Evolutionary conservation across 441 rosid species (phyloP).

Genomic region (Hura crepitans): DNA sequence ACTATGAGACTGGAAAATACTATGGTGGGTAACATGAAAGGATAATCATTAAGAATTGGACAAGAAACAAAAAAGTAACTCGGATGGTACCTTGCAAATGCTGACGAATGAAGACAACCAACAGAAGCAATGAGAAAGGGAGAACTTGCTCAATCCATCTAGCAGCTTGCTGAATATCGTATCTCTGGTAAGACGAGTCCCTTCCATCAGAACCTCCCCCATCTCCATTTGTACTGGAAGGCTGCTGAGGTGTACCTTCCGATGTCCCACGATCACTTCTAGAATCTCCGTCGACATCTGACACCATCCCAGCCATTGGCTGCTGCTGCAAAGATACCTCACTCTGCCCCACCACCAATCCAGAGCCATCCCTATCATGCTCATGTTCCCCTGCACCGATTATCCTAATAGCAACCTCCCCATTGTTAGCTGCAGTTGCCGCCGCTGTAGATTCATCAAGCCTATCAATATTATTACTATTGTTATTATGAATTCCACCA

Average conservation of each 20-base stretch:
- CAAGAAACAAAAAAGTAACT: background rate
- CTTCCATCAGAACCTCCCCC: constrained; percentile 47
- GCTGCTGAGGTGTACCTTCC: constrained; percentile 41
- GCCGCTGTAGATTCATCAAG: constrained; percentile 43
- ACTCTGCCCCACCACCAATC: constrained; percentile 48
- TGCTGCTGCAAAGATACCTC: constrained; percentile 35
- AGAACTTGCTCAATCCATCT: constrained; percentile 79
- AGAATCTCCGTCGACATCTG: constrained; percentile 41
- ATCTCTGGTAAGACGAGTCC: constrained; percentile 68
- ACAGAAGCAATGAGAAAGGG: constrained; percentile 67
- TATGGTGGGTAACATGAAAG: background rate
- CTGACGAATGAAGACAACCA: constrained; percentile 75
- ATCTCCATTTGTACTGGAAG: constrained; percentile 38
- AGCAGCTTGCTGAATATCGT: constrained; percentile 80
- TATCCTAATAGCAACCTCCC: constrained; percentile 93
- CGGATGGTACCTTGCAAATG: constrained; percentile 61
- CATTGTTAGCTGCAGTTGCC: constrained; percentile 30
- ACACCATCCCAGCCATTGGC: constrained; percentile 22
- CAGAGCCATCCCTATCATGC: constrained; percentile 43
- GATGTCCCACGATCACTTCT: constrained; percentile 41
- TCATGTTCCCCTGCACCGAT: constrained; percentile 75
- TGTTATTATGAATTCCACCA: constrained; percentile 18
- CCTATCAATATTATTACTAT: constrained; percentile 14
- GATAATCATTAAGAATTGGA: background rate
- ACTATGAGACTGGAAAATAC: background rate